Base-by-base conservation (phyloP, 495 filamentous ascomycete genomes). In the Monascus purpureus region DNA sequence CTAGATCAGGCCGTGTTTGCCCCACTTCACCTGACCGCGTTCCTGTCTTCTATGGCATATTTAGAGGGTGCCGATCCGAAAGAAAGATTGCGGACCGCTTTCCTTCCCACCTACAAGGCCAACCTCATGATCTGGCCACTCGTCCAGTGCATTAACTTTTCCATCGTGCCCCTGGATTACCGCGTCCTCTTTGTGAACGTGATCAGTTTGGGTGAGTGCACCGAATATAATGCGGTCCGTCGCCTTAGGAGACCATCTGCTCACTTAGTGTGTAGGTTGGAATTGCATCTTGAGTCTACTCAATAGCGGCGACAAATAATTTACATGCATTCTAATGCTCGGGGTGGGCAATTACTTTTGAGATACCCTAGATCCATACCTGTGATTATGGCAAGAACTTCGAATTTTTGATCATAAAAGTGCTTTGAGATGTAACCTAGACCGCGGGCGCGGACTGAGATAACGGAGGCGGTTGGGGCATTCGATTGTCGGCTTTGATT, bases 111-210 rank as follows among this genome's bases (percentile, higher is more conserved):
- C 28, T 65, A 96, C 52, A 69, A 65, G 47, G 80, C 77, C 46
- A 97, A 97, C 53, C 86, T 81, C 66, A 73, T 83, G 55, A 65
- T 97, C 29, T 97, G 92, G 90, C 92, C 90, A 6, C 72, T 71
- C 38, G 85, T 96, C 36, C 90, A 97, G 63, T 56, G 77, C 32
- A 67, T 77, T 40, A 97, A 97, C 61, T 96, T 97, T 63, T 76
- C 77, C 49, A 63, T 92, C 27, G 80, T 96, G 32, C 90, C 90
- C 9, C 55, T 94, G 43, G 70, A 96, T 41, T 77, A 86, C 49
- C 61, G 88, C 36, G 69, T 97, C 19, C 53, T 97, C 42, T 73
- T 93, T 27, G 90, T 95, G 28, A 97, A 97, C 47, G 53, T 93
- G 13, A 66, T 96, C 26, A 70, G 65, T 45, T 60, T 83, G 41